Evolutionary conservation across 2,329 filamentous ascomycete species (phyloP), one percentile per base, ranked within the genome.

Genomic region (Exophiala xenobiotica): DNA sequence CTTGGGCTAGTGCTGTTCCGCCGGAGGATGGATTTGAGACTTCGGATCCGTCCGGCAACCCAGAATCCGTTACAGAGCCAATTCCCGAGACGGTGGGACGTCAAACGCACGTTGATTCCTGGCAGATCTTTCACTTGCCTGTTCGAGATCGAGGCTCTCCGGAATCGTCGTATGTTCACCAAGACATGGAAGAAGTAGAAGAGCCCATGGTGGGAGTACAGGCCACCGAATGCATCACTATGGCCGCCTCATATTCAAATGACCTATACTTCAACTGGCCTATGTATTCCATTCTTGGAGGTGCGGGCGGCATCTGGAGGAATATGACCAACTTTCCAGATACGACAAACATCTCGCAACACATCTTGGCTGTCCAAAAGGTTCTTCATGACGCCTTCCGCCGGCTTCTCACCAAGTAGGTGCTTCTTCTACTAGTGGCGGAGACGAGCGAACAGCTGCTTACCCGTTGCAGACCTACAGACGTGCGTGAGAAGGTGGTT

Each of bases 321-420:
- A 47, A 33, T n/a, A 47, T 47, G 44, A 23, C 22, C 20, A 29
- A 38, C 20, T 47, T 47, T 18, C 44, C 44, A 14, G 31, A 47
- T 5, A 38, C 31, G 18, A 47, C 31, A n/a, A 31, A 20, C 9
- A 22, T 47, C 33, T 47, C 44, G 6, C 19, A 38, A 29, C 44
- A 47, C 16, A 47, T 47, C 16, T 24, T 26, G 31, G 31, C 44
- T 7, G 31, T 47, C 2, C 44, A 47, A 18, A 47, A 39, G 8
- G 33, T 47, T 18, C 31, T 47, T 2, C 31, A 19, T 8, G 33
- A 29, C 12, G 44, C 22, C 16, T 38, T 47, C 33, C 19, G n/a
- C 18, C 31, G 39, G 18, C 9, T 47, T 2, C 12, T 47, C 6
- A 16, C 11, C 19, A 47, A 33, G 44, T 47, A 47, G 16, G 40